Conservation (phyloP, 2,329 filamentous ascomycete species). For the Magnaporthiopsis poae region DNA sequence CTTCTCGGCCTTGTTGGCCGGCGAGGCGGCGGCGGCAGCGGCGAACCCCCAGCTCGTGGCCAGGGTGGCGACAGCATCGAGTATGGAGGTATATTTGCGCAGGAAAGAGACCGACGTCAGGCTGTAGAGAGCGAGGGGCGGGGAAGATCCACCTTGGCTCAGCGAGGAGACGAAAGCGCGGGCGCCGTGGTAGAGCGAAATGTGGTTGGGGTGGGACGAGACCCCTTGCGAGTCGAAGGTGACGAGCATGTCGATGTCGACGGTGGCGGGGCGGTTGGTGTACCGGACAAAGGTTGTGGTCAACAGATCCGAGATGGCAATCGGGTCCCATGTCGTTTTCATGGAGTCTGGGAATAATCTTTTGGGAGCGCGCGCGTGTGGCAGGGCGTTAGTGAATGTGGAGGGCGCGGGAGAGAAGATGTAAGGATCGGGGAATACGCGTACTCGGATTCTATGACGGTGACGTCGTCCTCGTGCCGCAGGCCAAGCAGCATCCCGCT, state of each 20-base stretch:
- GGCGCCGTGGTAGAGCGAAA: conserved; percentile 76
- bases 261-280: conserved; percentile 42
- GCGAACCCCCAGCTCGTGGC: conserved; percentile 16
- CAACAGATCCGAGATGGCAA: conserved; percentile 60
- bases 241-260: conserved; percentile 71
- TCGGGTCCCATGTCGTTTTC: conserved; percentile 64
- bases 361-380: background rate
- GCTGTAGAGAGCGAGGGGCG: conserved; percentile 70
- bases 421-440: background rate
- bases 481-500: conserved; percentile 71
- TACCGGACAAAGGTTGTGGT: conserved; percentile 64
- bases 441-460: conserved; percentile 71
- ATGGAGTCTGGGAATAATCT: conserved; percentile 81
- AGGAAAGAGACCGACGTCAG: conserved; percentile 60
- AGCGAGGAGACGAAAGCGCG: conserved; percentile 60
- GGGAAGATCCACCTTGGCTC: conserved; percentile 52
- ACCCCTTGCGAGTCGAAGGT: conserved; percentile 82
- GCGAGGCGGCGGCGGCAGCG: conserved; percentile 27
- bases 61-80: conserved; percentile 69
- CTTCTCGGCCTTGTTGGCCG: conserved; percentile 20
- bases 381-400: background rate
- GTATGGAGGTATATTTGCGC: conserved; percentile 71
- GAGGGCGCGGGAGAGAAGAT: no score
- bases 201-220: conserved; percentile 87
- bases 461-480: conserved; percentile 64